Evolutionary conservation across 306 rosid species (phyloP).

Genomic region (Begonia masoniana): DNA sequence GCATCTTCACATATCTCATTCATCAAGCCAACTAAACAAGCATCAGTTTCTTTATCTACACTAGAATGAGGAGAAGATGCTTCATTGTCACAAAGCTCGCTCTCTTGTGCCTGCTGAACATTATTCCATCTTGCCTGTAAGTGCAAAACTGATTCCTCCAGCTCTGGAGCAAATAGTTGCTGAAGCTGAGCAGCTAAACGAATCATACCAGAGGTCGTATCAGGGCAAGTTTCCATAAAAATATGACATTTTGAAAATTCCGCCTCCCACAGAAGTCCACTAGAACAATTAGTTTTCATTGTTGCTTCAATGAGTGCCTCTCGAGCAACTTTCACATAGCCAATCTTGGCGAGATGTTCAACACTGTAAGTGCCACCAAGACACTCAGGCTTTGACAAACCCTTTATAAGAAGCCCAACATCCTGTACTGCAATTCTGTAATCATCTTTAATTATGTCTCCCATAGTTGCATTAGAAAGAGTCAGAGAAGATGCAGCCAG

Average conservation of each 20-base stretch:
- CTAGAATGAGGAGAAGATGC: conserved; percentile 30
- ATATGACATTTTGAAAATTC: conserved; percentile 70
- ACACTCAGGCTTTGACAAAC: conserved; percentile 28
- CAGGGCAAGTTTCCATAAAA: conserved; percentile 64
- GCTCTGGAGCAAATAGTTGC: conserved; percentile 84
- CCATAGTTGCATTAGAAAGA: conserved; percentile 46
- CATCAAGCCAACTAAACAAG: conserved; percentile 52
- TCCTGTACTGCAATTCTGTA: conserved; percentile 55
- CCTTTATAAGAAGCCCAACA: conserved; percentile 61
- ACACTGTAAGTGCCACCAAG: conserved; percentile 41
- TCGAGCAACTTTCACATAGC: conserved; percentile 72
- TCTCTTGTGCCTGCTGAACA: conserved; percentile 62
- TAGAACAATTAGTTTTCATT: conserved; percentile 61
- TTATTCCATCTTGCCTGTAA: conserved; percentile 90
- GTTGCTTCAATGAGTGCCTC: conserved; percentile 74
- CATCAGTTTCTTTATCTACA: conserved; percentile 24
- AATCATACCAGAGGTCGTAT: conserved; percentile 66
- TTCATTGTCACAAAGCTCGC: conserved; percentile 27
- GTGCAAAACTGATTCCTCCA: conserved; percentile 84
- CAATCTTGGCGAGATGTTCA: conserved; percentile 51
- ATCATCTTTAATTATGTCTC: conserved; percentile 31
- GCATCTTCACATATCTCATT: conserved; percentile 84
- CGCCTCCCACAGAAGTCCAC: conserved; percentile 71
- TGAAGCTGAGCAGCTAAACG: conserved; percentile 81
- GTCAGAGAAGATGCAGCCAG: conserved; percentile 78